Conservation (phyloP, 768 basidiomycete genomes). For the Sarcodon aspratus region DNA sequence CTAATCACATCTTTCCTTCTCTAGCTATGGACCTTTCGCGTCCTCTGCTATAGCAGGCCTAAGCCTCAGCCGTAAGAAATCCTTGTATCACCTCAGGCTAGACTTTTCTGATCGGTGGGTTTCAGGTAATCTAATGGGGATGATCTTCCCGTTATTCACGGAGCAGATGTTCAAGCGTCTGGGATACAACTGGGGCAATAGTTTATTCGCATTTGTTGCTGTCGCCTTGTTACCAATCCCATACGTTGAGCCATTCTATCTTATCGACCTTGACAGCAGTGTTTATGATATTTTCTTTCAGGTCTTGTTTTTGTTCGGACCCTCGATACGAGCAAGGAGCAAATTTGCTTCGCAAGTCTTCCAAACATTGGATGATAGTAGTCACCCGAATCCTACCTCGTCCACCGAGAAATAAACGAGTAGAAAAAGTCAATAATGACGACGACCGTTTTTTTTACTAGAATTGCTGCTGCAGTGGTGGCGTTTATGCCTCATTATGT, state of each 20-base stretch:
- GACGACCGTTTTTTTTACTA: no score
- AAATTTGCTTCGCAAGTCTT: conserved; percentile 13
- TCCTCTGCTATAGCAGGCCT: conserved; percentile 45
- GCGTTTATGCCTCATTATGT: no score
- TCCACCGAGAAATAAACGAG: no score
- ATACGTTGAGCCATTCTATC: conserved; percentile 18
- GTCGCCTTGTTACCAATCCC: conserved; percentile 33
- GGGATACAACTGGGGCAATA: conserved; percentile 39
- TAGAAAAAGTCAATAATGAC: no score
- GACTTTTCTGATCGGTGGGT: not conserved
- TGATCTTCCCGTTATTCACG: conserved; percentile 40
- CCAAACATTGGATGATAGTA: conserved; percentile 1
- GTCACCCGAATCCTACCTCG: no score
- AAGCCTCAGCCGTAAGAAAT: conserved; percentile 29
- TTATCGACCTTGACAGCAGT: not conserved
- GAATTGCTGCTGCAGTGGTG: no score
- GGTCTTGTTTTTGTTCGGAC: conserved; percentile 15
- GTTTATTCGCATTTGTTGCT: conserved; percentile 28
- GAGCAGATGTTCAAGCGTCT: conserved; percentile 31
- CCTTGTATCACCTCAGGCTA: not conserved
- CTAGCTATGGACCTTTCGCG: conserved; percentile 34
- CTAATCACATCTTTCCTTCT: not conserved
- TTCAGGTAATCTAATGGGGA: conserved; percentile 26
- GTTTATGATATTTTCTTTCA: not conserved
- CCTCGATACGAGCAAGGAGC: conserved; percentile 13